These are phyloP conservation scores for Diaporthe humulicola DNA, from an alignment of 2,329 filamentous ascomycete species.

Conservation along the genomic window DNA sequence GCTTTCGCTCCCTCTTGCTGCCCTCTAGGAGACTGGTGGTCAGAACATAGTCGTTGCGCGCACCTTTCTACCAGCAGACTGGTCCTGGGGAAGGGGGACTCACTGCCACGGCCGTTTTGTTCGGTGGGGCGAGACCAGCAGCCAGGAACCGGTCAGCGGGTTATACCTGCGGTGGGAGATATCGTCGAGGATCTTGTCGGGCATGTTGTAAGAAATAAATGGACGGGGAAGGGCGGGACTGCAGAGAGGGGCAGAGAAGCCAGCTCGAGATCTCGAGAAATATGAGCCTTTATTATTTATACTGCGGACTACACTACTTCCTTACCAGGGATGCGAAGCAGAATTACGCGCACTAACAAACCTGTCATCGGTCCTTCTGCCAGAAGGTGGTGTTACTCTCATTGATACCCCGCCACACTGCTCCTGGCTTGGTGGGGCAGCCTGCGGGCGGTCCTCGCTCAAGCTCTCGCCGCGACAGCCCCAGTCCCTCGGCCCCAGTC, in stretches of 20 bases:
- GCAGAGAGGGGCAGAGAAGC: background rate
- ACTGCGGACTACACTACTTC: background rate
- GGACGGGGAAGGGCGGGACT: background rate
- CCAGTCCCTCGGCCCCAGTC: background rate
- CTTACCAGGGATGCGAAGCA: background rate
- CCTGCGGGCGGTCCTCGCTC: constrained; percentile 7
- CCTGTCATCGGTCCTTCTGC: constrained; percentile 3
- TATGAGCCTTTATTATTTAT: constrained; percentile 15
- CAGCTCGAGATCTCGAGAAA: background rate
- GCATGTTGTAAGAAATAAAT: constrained; percentile 63
- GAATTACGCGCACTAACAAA: constrained; percentile 11
- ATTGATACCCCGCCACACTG: constrained; percentile 27
- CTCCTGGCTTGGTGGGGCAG: constrained; percentile 30
- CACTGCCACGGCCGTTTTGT: constrained; percentile 99
- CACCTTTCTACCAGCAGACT: background rate
- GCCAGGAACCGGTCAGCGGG: constrained; percentile 88
- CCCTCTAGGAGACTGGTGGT: constrained; percentile 65
- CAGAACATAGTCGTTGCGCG: background rate
- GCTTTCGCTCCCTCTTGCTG: constrained; percentile 81
- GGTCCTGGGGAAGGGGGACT: constrained; percentile 52
- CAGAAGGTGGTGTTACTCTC: constrained; percentile 30
- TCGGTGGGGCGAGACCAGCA: constrained; percentile 94
- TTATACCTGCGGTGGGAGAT: constrained; percentile 98
- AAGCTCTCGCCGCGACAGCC: constrained; percentile 16
- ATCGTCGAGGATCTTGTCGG: constrained; percentile 86